Evolutionary conservation across 495 filamentous ascomycete species (phyloP).

Genomic region (Talaromyces ruber): DNA sequence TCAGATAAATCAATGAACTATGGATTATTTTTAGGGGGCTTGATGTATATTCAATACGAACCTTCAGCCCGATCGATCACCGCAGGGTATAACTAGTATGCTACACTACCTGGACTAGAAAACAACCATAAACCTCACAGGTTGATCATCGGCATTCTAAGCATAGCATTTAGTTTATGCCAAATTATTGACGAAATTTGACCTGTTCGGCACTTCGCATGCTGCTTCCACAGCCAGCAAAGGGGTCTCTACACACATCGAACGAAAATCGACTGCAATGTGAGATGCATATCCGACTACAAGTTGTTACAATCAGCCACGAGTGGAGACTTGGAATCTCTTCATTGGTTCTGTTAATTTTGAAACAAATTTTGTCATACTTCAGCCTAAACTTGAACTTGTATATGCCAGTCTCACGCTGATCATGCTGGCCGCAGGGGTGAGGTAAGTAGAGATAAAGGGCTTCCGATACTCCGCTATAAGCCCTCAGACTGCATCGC

Average conservation of each 20-base stretch:
- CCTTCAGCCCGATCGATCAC: too few relatives aligned
- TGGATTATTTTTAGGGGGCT: too few relatives aligned
- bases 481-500: not conserved
- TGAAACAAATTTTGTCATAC: not conserved
- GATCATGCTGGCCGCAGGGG: not conserved
- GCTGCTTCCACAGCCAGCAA: too few relatives aligned
- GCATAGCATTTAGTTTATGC: too few relatives aligned
- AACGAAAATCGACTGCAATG: not conserved
- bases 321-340: not conserved
- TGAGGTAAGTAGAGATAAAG: not conserved
- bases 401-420: not conserved
- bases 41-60: too few relatives aligned
- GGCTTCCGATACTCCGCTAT: not conserved
- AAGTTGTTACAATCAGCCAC: not conserved
- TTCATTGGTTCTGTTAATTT: not conserved
- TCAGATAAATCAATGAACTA: too few relatives aligned
- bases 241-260: not conserved
- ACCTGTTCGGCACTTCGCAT: too few relatives aligned
- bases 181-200: too few relatives aligned
- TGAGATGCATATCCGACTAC: not conserved
- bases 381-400: not conserved
- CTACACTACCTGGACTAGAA: too few relatives aligned
- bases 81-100: too few relatives aligned
- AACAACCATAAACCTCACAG: too few relatives aligned
- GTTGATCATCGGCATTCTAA: too few relatives aligned